phyloP scores from a whole-genome alignment of 2,329 filamentous ascomycete genomes.

The Colletotrichum filicis region DNA sequence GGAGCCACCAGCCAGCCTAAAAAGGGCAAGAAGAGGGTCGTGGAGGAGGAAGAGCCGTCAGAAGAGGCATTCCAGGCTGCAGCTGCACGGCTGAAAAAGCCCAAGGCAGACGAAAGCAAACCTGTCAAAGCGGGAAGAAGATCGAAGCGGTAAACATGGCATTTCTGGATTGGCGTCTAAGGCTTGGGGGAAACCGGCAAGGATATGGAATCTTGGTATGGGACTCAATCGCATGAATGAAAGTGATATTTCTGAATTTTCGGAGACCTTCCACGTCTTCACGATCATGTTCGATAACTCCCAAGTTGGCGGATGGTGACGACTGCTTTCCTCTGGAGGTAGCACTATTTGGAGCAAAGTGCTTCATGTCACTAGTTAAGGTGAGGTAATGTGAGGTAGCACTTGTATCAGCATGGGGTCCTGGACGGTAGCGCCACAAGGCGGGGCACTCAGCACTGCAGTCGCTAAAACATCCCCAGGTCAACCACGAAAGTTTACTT shows the following conservation, averaged over 20 bases:
- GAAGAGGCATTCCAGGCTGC: constrained; percentile 71
- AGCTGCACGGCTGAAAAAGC: constrained; percentile 59
- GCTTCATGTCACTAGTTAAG: no score
- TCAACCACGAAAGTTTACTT: constrained; percentile 14
- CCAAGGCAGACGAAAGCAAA: constrained; percentile 38
- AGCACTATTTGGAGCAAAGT: not conserved
- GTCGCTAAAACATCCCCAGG: constrained; percentile 15
- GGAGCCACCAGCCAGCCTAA: constrained; percentile 55
- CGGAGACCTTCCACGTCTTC: not conserved
- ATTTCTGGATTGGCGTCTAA: constrained; percentile 19
- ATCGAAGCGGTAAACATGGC: constrained; percentile 13
- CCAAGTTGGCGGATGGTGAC: not conserved
- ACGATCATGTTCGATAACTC: not conserved
- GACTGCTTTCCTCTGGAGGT: not conserved
- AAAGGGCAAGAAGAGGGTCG: constrained; percentile 64
- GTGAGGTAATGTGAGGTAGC: no score
- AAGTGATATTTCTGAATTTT: not conserved
- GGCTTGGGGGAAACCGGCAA: not conserved
- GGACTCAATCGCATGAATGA: not conserved
- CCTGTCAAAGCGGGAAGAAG: constrained; percentile 9
- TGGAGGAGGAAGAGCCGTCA: constrained; percentile 72
- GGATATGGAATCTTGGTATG: constrained; percentile 3
- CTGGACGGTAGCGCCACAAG: not conserved
- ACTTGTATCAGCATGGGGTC: no score
- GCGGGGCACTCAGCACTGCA: constrained; percentile 17